These are phyloP conservation scores for Leptographium lundbergii DNA, from an alignment of 2,329 filamentous ascomycete genomes.

Conservation along the genomic window DNA sequence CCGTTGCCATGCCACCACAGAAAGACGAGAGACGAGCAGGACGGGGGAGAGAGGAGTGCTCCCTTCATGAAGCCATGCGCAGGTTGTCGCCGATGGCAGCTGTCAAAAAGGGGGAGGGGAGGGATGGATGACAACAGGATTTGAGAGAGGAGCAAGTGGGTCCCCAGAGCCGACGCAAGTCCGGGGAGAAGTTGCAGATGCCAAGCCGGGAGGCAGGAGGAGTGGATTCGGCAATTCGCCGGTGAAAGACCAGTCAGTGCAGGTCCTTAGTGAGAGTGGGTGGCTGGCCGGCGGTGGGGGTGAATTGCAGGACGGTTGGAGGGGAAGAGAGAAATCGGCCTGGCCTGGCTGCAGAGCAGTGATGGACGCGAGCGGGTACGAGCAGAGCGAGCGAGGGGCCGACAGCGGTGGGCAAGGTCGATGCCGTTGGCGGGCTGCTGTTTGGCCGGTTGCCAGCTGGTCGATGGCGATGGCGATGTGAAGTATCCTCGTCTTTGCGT, in stretches of 20 bases:
- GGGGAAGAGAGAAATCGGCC: neutral
- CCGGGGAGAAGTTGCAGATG: neutral
- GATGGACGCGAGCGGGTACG: too few species aligned
- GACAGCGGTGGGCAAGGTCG: neutral
- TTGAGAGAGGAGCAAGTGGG: neutral
- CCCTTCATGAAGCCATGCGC: neutral
- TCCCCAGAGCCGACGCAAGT: neutral
- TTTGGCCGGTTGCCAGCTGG: neutral
- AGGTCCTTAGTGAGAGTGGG: neutral
- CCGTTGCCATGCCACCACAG: slow-evolving; percentile 1
- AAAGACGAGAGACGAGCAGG: neutral
- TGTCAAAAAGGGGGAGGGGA: neutral
- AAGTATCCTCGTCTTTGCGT: neutral
- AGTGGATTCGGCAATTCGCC: neutral
- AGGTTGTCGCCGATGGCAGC: neutral
- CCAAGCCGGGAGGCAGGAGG: neutral
- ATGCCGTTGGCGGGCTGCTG: neutral
- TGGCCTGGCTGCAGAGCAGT: too few species aligned
- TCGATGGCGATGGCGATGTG: neutral
- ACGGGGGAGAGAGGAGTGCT: neutral
- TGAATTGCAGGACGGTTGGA: too few species aligned
- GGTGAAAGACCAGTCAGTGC: neutral
- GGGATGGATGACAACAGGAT: neutral
- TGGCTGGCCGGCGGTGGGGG: neutral
- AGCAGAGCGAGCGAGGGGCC: neutral